Evolutionary conservation across 768 basidiomycete species (phyloP).

Genomic region (Naganishia kalamii): DNA sequence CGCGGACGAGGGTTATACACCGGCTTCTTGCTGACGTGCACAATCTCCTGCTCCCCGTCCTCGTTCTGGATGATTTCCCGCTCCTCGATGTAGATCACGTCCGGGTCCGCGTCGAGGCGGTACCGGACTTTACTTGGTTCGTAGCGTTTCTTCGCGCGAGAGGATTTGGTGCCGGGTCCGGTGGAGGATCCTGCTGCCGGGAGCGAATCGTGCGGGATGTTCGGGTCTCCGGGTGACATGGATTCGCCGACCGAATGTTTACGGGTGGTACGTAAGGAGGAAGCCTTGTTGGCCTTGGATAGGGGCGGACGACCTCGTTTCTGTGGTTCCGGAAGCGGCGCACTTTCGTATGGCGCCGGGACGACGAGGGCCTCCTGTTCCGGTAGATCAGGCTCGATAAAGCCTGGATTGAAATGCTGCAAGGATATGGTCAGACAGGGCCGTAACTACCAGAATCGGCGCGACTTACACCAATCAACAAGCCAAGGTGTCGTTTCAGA

Average conservation of each 20-base stretch:
- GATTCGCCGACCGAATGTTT: background rate
- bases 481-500: conserved; percentile 17
- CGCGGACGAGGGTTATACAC: conserved; percentile 20
- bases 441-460: background rate
- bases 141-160: conserved; percentile 8
- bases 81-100: conserved; percentile 20
- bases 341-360: conserved; percentile 8
- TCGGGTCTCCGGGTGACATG: background rate
- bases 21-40: conserved; percentile 6
- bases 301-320: conserved; percentile 22
- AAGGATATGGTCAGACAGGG: background rate
- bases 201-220: background rate
- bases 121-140: conserved; percentile 16
- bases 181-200: background rate
- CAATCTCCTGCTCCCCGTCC: conserved; percentile 14
- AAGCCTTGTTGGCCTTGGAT: background rate
- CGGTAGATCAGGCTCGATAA: conserved; percentile 1
- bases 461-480: conserved; percentile 17
- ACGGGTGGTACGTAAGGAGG: background rate
- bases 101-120: conserved; percentile 21
- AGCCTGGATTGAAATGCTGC: conserved; percentile 16
- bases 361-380: conserved; percentile 16
- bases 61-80: conserved; percentile 7
- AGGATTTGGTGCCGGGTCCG: background rate
- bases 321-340: conserved; percentile 24